These are phyloP conservation scores for Physcomitrium patens DNA, from an alignment of 225 moss, liverwort and hornwort species.

Conservation along the genomic window DNA sequence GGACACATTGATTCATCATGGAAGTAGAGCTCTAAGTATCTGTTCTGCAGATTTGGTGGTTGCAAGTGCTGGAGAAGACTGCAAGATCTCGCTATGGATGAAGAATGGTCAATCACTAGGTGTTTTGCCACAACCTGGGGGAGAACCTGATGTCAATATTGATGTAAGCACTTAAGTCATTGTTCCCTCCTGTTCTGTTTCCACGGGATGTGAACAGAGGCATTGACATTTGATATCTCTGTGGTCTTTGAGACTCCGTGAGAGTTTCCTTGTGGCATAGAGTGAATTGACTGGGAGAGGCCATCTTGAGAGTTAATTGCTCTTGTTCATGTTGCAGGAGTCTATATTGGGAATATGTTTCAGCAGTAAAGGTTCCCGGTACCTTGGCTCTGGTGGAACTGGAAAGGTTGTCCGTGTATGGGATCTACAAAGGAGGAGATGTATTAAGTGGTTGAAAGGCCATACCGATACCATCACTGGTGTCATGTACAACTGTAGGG, in stretches of 20 bases:
- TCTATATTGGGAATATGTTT: conserved; percentile 82
- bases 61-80: conserved; percentile 86
- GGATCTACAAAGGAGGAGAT: conserved; percentile 82
- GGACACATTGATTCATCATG: not conserved
- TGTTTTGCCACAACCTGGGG: conserved; percentile 75
- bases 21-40: not conserved
- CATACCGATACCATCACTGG: conserved; percentile 81
- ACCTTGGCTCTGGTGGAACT: conserved; percentile 82
- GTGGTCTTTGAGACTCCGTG: not conserved
- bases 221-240: not conserved
- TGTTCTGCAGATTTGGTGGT: conserved; percentile 72
- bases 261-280: not conserved
- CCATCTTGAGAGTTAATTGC: not conserved
- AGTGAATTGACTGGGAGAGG: not conserved
- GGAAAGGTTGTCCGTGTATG: conserved; percentile 81
- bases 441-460: conserved; percentile 91
- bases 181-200: conserved; percentile 15
- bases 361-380: conserved; percentile 82
- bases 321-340: conserved; percentile 52
- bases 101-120: conserved; percentile 77
- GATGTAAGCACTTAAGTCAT: conserved; percentile 46
- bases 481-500: conserved; percentile 83
- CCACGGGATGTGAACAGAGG: not conserved
- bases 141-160: conserved; percentile 73
- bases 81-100: conserved; percentile 87